Evolutionary conservation across 345 rosid species (phyloP).

Genomic region (Salix caprea): DNA sequence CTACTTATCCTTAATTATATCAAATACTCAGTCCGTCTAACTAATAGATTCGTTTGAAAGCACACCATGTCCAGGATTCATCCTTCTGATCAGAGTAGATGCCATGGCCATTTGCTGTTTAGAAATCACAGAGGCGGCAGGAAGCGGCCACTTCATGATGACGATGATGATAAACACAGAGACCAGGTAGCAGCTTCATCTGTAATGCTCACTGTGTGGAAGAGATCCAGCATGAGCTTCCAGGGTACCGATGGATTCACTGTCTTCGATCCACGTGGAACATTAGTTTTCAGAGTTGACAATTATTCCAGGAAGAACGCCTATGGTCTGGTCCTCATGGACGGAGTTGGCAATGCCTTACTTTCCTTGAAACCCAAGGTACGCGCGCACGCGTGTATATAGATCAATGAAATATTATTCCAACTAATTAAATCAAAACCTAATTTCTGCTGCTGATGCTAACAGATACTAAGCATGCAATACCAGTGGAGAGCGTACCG

Average conservation of each 20-base stretch:
- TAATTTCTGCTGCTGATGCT: neutral
- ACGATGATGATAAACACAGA: neutral
- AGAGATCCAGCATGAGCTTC: conserved; percentile 55
- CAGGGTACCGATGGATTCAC: conserved; percentile 61
- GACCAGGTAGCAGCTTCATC: neutral
- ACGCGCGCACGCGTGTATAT: neutral
- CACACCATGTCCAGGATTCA: conserved; percentile 38
- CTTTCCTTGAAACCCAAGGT: conserved; percentile 44
- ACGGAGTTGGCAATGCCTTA: conserved; percentile 45
- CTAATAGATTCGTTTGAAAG: neutral
- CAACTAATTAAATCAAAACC: no score
- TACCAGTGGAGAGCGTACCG: conserved; percentile 43
- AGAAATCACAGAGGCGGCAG: neutral
- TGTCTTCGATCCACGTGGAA: conserved; percentile 37
- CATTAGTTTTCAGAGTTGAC: conserved; percentile 42
- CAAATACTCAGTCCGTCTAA: neutral
- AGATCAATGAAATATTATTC: no score
- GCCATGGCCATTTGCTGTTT: neutral
- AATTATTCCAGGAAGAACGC: conserved; percentile 44
- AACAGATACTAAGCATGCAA: conserved; percentile 40
- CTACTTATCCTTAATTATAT: neutral
- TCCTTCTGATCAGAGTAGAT: conserved; percentile 24
- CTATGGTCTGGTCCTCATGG: conserved; percentile 45
- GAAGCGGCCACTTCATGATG: neutral
- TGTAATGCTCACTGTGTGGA: conserved; percentile 37